phyloP scores from a whole-genome alignment of 2,329 filamentous ascomycete genomes.

The Neodidymelliopsis sp. region DNA sequence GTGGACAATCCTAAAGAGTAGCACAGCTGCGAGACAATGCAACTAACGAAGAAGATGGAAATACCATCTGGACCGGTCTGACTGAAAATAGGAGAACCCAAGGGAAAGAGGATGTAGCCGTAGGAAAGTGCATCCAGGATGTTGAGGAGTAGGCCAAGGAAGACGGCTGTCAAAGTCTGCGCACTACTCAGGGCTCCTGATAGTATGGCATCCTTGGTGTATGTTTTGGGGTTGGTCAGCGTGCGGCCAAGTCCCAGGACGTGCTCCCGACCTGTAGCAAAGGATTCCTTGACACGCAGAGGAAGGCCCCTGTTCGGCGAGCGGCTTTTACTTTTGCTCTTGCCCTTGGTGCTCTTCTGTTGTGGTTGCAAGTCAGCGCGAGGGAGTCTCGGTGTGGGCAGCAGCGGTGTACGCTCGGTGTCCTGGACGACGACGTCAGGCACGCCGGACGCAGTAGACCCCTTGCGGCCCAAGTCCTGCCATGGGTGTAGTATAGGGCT shows the following conservation, averaged over 20 bases:
- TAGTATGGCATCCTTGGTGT: slow-evolving; percentile 73
- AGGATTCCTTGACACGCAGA: slow-evolving; percentile 26
- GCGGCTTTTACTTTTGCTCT: slow-evolving; percentile 32
- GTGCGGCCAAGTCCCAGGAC: slow-evolving; percentile 35
- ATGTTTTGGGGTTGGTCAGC: slow-evolving; percentile 70
- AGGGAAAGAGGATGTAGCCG: slow-evolving; percentile 85
- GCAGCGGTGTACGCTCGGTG: slow-evolving; percentile 48
- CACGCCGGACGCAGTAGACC: slow-evolving; percentile 4
- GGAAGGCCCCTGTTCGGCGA: slow-evolving; percentile 22
- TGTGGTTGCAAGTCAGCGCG: slow-evolving; percentile 29
- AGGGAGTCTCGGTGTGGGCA: slow-evolving; percentile 44
- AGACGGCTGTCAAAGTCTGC: slow-evolving; percentile 81
- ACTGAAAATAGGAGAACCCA: slow-evolving; percentile 85
- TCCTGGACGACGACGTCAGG: slow-evolving; percentile 41
- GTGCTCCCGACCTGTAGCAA: slow-evolving; percentile 32
- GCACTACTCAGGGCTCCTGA: slow-evolving; percentile 69
- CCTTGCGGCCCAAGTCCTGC: slow-evolving; percentile 7
- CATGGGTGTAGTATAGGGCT: slow-evolving; percentile 21
- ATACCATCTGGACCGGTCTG: slow-evolving; percentile 91
- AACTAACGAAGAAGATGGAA: slow-evolving; percentile 98
- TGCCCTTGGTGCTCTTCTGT: slow-evolving; percentile 17
- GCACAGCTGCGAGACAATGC: slow-evolving; percentile 89
- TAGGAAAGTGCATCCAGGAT: slow-evolving; percentile 95
- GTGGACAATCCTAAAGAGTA: slow-evolving; percentile 86
- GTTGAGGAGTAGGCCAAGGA: slow-evolving; percentile 88